Conservation (phyloP, 768 basidiomycete genomes). For the Rhodotorula toruloides region DNA sequence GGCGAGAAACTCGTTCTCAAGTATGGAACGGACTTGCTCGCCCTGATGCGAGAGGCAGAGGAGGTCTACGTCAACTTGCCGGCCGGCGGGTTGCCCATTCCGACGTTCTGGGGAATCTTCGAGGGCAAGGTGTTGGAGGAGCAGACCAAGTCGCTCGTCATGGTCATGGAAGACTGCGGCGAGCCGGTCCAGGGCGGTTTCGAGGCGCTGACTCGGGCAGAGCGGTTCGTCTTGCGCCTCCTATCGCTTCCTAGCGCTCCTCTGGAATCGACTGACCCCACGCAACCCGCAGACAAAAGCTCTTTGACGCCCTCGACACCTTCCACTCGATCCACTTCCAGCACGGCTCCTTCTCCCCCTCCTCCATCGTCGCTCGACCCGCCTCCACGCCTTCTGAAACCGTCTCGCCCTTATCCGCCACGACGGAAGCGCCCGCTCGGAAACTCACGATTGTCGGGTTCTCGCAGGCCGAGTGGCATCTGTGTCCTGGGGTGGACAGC, state of each 20-base stretch:
- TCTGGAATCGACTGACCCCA: background rate
- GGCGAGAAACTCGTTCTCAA: conserved; percentile 18
- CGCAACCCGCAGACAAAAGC: background rate
- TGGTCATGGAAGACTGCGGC: conserved; percentile 25
- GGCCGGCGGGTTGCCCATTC: conserved; percentile 13
- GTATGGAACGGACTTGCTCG: conserved; percentile 16
- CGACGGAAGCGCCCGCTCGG: background rate
- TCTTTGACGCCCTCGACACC: conserved; percentile 14
- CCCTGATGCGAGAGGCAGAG: conserved; percentile 11
- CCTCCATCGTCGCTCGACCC: conserved; percentile 17
- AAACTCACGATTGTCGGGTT: conserved; percentile 25
- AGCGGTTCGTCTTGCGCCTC: conserved; percentile 3
- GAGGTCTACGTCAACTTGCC: conserved; percentile 33
- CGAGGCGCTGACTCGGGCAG: background rate
- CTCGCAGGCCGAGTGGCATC: conserved; percentile 31
- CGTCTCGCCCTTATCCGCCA: background rate
- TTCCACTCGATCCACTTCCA: conserved; percentile 31
- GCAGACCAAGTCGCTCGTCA: conserved; percentile 8
- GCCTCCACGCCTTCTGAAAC: background rate
- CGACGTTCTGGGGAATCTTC: conserved; percentile 25
- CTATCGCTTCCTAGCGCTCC: background rate
- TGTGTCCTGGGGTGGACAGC: conserved; percentile 7
- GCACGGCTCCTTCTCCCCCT: conserved; percentile 30
- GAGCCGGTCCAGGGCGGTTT: conserved; percentile 16
- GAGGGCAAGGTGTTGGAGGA: conserved; percentile 11